phyloP scores from a whole-genome alignment of 805 yeast species.

The Trichomonascus vanleenenianus region DNA sequence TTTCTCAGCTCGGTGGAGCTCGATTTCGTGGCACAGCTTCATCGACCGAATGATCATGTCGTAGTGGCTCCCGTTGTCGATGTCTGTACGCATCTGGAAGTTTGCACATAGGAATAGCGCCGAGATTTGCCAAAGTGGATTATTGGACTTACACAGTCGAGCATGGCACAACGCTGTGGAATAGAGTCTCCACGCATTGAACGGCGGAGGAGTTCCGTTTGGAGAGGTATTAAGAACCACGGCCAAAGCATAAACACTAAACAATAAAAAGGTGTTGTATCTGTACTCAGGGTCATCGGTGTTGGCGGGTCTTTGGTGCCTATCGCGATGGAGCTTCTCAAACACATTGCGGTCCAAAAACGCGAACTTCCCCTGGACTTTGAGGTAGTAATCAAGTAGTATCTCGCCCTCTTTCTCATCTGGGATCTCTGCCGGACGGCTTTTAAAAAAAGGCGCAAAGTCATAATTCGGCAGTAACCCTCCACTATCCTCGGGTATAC shows the following conservation, averaged over 20 bases:
- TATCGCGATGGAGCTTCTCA: conserved; percentile 11
- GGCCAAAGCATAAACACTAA: conserved; percentile 12
- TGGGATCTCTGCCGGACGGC: conserved; percentile 13
- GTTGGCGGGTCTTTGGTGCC: conserved; percentile 10
- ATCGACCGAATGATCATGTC: conserved; percentile 48
- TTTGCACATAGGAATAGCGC: conserved; percentile 44
- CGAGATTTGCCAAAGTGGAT: conserved; percentile 43
- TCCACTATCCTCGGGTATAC: conserved; percentile 4
- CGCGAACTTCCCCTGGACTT: conserved; percentile 16
- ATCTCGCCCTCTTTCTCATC: conserved; percentile 11
- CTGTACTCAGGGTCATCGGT: conserved; percentile 16
- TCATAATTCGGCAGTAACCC: conserved; percentile 17
- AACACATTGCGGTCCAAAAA: conserved; percentile 15
- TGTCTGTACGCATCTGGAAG: conserved; percentile 52
- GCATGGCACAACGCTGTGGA: conserved; percentile 53
- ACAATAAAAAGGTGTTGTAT: conserved; percentile 15
- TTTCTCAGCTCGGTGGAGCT: conserved; percentile 17
- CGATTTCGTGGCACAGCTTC: conserved; percentile 31
- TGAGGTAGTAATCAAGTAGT: conserved; percentile 13
- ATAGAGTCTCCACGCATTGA: conserved; percentile 40
- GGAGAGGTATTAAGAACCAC: background rate
- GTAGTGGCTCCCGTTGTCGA: conserved; percentile 48
- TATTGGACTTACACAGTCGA: conserved; percentile 36
- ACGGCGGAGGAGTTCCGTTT: conserved; percentile 27
- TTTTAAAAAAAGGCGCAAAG: conserved; percentile 14